Conservation (phyloP, 2,329 filamentous ascomycete species). For the Alternaria postmessia region DNA sequence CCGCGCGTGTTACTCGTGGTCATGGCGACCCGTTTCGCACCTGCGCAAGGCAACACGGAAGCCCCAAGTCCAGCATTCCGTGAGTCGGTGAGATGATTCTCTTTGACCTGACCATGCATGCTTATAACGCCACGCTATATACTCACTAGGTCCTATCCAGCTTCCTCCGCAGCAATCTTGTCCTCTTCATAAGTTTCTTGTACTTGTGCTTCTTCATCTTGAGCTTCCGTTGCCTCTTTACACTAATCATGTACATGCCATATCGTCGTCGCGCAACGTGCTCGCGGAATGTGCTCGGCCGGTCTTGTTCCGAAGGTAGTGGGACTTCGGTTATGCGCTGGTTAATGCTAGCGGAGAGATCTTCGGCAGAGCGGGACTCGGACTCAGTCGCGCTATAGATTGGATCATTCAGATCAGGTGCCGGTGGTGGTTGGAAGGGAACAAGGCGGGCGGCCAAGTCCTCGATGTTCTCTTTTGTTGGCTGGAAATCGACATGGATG, state of each 20-base stretch:
- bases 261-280: constrained; percentile 39
- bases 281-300: constrained; percentile 36
- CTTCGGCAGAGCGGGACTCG: constrained; percentile 19
- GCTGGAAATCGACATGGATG: constrained; percentile 43
- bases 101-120: constrained; percentile 22
- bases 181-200: constrained; percentile 97
- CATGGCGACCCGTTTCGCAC: not conserved
- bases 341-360: constrained; percentile 40
- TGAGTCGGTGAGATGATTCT: constrained; percentile 7
- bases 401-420: constrained; percentile 67
- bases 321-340: constrained; percentile 42
- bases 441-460: constrained; percentile 63
- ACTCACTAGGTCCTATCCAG: constrained; percentile 60
- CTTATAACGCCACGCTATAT: constrained; percentile 22
- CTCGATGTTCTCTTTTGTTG: constrained; percentile 48
- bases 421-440: constrained; percentile 86
- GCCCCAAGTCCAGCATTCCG: not conserved
- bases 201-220: constrained; percentile 99
- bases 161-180: constrained; percentile 86
- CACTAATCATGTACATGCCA: constrained; percentile 83
- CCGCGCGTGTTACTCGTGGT: constrained; percentile 4
- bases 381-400: constrained; percentile 39
- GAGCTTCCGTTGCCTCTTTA: constrained; percentile 88
- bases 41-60: constrained; percentile 2
- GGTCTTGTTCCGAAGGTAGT: constrained; percentile 22